Evolutionary conservation across 1,139 yeast species (phyloP).

Genomic region (Taphrina sp.): DNA sequence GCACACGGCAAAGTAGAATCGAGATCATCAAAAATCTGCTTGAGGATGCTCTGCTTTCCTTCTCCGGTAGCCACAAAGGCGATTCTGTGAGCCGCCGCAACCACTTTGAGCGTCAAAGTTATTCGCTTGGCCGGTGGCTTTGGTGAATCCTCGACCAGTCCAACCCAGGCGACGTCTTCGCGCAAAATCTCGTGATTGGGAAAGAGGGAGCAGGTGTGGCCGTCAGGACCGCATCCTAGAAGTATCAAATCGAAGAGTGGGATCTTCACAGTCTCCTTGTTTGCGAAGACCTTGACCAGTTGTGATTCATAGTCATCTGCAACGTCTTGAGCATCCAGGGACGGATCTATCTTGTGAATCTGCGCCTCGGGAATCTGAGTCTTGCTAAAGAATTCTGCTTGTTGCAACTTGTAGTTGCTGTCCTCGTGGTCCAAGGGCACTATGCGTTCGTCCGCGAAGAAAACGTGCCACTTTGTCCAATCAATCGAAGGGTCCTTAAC

Average conservation of each 20-base stretch:
- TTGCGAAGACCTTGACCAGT: constrained; percentile 87
- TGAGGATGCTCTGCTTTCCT: constrained; percentile 87
- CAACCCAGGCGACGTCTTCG: constrained; percentile 93
- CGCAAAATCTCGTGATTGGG: constrained; percentile 87
- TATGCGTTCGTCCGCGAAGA: constrained; percentile 93
- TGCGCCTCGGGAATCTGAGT: constrained; percentile 57
- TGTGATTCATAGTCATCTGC: constrained; percentile 90
- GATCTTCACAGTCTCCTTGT: constrained; percentile 74
- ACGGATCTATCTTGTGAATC: constrained; percentile 78
- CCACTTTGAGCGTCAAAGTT: constrained; percentile 89
- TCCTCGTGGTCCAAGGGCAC: constrained; percentile 83
- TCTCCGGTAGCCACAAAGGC: constrained; percentile 49
- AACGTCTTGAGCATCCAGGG: constrained; percentile 86
- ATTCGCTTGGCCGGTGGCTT: constrained; percentile 84
- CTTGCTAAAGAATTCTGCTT: constrained; percentile 72
- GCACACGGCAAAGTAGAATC: constrained; percentile 94
- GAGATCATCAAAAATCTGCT: constrained; percentile 93
- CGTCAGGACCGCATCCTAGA: constrained; percentile 98
- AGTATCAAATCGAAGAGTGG: constrained; percentile 90
- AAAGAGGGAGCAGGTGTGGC: constrained; percentile 92
- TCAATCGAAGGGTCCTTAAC: constrained; percentile 64
- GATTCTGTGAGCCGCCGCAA: constrained; percentile 69
- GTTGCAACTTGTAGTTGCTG: constrained; percentile 86
- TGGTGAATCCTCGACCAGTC: constrained; percentile 91
- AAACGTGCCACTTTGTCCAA: constrained; percentile 85